A percentile compares a stretch with the other conserved stretches of the same genome.
Evolutionary conservation across 208 protist species (phyloP).

Genomic region (Acanthamoeba sp.): DNA sequence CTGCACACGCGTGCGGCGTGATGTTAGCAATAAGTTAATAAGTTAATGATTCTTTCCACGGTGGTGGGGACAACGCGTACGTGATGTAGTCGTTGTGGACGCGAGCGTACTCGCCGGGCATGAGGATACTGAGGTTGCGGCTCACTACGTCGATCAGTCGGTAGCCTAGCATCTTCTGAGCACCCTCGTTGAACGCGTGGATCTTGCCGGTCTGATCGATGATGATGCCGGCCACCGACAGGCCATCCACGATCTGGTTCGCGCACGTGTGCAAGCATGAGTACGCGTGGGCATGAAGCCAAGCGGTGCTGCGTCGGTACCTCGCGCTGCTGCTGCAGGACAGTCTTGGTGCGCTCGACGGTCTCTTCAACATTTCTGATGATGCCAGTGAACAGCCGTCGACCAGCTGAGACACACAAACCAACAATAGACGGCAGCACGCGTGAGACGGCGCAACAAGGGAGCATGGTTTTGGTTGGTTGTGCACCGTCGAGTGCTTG

Average conservation of each 20-base stretch:
- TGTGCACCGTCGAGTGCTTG: not conserved
- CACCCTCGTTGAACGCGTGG: constrained; percentile 39
- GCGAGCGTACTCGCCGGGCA: constrained; percentile 15
- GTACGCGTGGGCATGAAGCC: not conserved
- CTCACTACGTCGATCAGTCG: constrained; percentile 29
- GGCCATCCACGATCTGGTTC: not conserved
- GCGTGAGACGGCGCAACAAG: not conserved
- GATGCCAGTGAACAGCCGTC: not conserved
- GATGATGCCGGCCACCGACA: not conserved
- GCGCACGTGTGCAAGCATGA: not conserved
- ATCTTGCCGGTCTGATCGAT: constrained; percentile 61
- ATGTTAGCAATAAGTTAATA: not conserved
- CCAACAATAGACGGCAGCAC: too few species aligned
- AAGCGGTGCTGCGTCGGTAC: not conserved
- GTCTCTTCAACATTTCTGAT: constrained; percentile 19
- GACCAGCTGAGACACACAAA: not conserved
- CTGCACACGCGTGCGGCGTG: not conserved
- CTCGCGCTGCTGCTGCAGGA: constrained; percentile 39
- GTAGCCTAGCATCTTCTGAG: constrained; percentile 6
- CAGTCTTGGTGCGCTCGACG: constrained; percentile 16
- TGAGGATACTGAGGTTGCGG: constrained; percentile 59
- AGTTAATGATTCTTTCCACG: not conserved
- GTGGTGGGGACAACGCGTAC: not conserved
- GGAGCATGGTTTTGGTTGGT: not conserved
- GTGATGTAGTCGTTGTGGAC: constrained; percentile 45